Evolutionary conservation across 2,329 filamentous ascomycete genomes (phyloP), one percentile per base, ranked within the genome.

Genomic region (Penicillium sp.): DNA sequence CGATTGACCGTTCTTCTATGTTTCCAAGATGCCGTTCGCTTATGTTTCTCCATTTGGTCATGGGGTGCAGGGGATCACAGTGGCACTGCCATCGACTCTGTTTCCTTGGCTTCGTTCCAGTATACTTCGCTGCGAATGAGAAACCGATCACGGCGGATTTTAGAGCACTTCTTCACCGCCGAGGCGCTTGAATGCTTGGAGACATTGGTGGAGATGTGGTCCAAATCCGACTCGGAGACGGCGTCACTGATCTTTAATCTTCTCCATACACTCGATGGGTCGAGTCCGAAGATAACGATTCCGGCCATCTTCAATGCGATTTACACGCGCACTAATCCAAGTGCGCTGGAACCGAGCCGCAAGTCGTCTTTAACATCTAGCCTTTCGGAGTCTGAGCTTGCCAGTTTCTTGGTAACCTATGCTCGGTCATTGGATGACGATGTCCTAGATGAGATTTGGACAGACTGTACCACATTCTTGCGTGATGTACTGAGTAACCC

Each of bases 401-500:
- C 93, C 8, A 84, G 88, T 8, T 99, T 99, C 71, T 75, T 97
- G 42, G 89, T 96, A 7, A 89, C 94, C 58, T 99, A 99, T 72
- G 88, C 92, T 0, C 84, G 84, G 29, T 94, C 92, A 0, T 80
- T 97, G 11, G 94, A 99, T 67, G 94, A 99, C 66, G 94, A 99
- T 76, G 89, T 94, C 14, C 93, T 97, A 83, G 94, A 99, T 66
- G 94, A 99, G 73, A 96, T 99, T 45, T 99, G 94, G 94, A 82
- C 87, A 39, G 93, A 99, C 69, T 99, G 93, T 71, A 91, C 92
- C 66, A 84, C 88, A 0, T 99, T 99, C 72, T 74, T 97, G 56
- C 88, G 87, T 59, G 95, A 99, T 69, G 83, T 99, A 27, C 80
- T 99, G 27, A 86, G 88, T 22, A 99, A 99, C 67, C 95, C 94